These are phyloP conservation scores for Penicillium macrosclerotiorum DNA, from an alignment of 495 filamentous ascomycete species.

Conservation along the genomic window DNA sequence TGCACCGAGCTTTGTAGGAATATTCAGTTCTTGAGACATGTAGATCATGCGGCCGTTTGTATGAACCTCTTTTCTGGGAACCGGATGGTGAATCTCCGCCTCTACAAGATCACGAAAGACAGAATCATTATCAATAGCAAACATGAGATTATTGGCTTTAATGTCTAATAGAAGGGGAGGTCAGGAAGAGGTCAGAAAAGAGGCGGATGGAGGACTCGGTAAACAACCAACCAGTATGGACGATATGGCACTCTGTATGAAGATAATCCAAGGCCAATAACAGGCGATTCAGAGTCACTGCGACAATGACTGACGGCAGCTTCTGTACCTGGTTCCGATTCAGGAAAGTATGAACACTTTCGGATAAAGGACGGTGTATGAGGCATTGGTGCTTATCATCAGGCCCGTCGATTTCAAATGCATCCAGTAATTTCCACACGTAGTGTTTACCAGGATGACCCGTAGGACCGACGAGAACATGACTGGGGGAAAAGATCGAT, in stretches of 20 bases:
- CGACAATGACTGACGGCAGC: slow-evolving; percentile 23
- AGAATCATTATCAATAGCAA: slow-evolving; percentile 33
- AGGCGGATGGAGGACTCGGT: not conserved
- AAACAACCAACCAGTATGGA: slow-evolving; percentile 32
- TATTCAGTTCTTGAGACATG: slow-evolving; percentile 20
- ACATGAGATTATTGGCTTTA: slow-evolving; percentile 39
- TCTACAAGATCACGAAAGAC: slow-evolving; percentile 29
- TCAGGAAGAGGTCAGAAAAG: not conserved
- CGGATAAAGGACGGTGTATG: slow-evolving; percentile 43
- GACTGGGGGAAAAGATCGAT: too few relatives aligned
- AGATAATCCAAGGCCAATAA: slow-evolving; percentile 45
- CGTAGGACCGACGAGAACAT: too few relatives aligned
- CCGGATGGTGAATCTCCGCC: slow-evolving; percentile 27
- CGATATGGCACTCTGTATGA: slow-evolving; percentile 47
- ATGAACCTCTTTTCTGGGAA: slow-evolving; percentile 28
- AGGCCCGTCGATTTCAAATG: slow-evolving; percentile 31
- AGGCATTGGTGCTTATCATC: slow-evolving; percentile 41
- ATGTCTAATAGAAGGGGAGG: slow-evolving; percentile 23
- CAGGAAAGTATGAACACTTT: slow-evolving; percentile 37
- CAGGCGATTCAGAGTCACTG: slow-evolving; percentile 28
- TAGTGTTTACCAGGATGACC: slow-evolving; percentile 23
- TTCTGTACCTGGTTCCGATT: slow-evolving; percentile 26
- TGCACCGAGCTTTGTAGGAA: slow-evolving; percentile 13
- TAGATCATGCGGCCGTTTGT: slow-evolving; percentile 25
- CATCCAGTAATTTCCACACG: slow-evolving; percentile 30